Percentiles rank a stretch among this genome's conserved stretches.
Conservation (phyloP, 129 eudicot genomes). For the Centrapalus pauciflorus region DNA sequence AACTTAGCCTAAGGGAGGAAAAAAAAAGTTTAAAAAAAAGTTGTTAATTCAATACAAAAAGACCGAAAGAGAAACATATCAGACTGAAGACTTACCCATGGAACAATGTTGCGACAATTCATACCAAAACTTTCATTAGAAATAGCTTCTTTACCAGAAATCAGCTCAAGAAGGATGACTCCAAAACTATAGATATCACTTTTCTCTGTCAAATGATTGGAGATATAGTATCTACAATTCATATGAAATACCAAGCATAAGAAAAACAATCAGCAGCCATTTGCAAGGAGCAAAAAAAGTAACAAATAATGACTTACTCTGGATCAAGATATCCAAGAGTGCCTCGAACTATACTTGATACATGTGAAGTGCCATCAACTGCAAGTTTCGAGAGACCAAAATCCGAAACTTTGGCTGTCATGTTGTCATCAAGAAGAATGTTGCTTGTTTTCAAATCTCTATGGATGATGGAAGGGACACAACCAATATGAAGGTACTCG, state of each 20-base stretch:
- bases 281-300: no score
- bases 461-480: conserved; percentile 94
- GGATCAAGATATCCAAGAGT: conserved; percentile 98
- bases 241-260: no score
- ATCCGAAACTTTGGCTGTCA: conserved; percentile 97
- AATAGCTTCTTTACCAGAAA: conserved; percentile 97
- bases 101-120: conserved; percentile 91
- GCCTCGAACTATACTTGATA: conserved; percentile 96
- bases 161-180: conserved; percentile 91
- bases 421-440: conserved; percentile 89
- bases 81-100: conserved; percentile 95
- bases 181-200: conserved; percentile 96
- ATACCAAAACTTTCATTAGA: conserved; percentile 81
- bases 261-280: no score
- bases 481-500: conserved; percentile 97
- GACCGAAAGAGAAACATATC: neutral
- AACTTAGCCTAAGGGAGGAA: conserved; percentile 96
- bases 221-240: conserved; percentile 80
- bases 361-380: conserved; percentile 91
- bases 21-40: no score
- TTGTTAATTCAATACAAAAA: no score
- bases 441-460: conserved; percentile 96
- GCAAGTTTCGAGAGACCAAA: conserved; percentile 98
- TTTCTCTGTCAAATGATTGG: conserved; percentile 90
- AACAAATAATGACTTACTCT: no score